phyloP scores from a whole-genome alignment of 495 filamentous ascomycete species.

The Cercophora samala region DNA sequence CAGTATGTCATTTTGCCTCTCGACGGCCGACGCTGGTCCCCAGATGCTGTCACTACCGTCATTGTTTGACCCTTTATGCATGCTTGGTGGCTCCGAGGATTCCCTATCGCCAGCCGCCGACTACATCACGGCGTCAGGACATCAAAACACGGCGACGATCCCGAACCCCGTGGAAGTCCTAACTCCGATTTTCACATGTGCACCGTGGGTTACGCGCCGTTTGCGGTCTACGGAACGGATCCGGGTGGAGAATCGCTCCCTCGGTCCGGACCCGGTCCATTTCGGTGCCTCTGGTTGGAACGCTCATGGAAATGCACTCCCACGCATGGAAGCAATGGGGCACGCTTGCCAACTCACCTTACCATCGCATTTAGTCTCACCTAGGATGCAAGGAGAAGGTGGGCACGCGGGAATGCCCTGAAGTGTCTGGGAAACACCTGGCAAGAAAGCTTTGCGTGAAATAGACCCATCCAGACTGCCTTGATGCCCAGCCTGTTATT shows the following conservation, averaged over 20 bases:
- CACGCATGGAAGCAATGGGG: background rate
- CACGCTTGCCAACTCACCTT: background rate
- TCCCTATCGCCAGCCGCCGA: background rate
- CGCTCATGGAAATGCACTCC: no score
- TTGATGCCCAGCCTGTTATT: background rate
- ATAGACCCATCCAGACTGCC: background rate
- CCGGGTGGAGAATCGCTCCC: constrained; percentile 7
- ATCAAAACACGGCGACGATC: background rate
- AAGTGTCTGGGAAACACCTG: no score
- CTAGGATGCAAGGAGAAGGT: background rate
- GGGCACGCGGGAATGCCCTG: background rate
- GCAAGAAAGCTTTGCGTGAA: background rate
- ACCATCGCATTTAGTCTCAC: background rate
- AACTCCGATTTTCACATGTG: background rate
- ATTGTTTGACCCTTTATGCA: background rate
- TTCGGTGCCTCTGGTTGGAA: constrained; percentile 1
- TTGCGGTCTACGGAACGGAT: background rate
- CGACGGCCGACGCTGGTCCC: background rate
- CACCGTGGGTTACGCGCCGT: background rate
- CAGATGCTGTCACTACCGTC: constrained; percentile 10
- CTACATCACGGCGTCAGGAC: background rate
- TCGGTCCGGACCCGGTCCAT: constrained; percentile 1
- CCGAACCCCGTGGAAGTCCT: constrained; percentile 4
- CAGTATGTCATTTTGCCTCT: background rate
- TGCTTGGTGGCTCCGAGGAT: constrained; percentile 5